Percentiles rank a stretch among this genome's conserved stretches.
Conservation (phyloP, 1,284 basidiomycete species). For the Hemileia vastatrix region DNA sequence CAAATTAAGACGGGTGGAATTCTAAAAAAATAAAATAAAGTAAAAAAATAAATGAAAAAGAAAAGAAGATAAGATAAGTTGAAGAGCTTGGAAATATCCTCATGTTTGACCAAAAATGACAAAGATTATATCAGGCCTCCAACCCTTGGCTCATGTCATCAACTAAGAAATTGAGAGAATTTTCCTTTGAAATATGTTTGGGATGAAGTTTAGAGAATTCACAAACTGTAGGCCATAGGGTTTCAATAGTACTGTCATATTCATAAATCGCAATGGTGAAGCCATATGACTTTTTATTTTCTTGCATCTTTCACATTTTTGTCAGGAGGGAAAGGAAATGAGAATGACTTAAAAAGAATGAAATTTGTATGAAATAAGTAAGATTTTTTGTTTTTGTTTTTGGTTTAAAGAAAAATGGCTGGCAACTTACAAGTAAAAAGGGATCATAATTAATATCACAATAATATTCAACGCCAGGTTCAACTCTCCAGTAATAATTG, state of each 20-base stretch:
- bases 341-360: not conserved
- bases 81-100: too few relatives aligned
- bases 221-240: slow-evolving; percentile 7
- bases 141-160: slow-evolving; percentile 2
- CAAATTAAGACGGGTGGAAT: too few relatives aligned
- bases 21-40: too few relatives aligned
- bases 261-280: slow-evolving; percentile 41
- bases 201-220: not conserved
- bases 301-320: slow-evolving; percentile 28
- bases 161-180: not conserved
- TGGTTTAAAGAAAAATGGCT: too few relatives aligned
- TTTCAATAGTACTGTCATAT: slow-evolving; percentile 33
- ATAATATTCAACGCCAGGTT: slow-evolving; percentile 18
- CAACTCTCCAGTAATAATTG: slow-evolving; percentile 26
- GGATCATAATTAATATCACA: slow-evolving; percentile 39
- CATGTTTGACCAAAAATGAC: slow-evolving; percentile 15
- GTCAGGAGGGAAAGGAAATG: not conserved
- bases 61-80: too few relatives aligned
- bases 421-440: slow-evolving; percentile 30
- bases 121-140: slow-evolving; percentile 4
- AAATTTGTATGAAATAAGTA: not conserved
- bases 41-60: too few relatives aligned
- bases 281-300: slow-evolving; percentile 41
- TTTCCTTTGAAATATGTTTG: slow-evolving; percentile 53
- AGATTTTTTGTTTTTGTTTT: too few relatives aligned